Base-by-base conservation (phyloP, 768 basidiomycete genomes). In the Pisolithus tinctorius region DNA sequence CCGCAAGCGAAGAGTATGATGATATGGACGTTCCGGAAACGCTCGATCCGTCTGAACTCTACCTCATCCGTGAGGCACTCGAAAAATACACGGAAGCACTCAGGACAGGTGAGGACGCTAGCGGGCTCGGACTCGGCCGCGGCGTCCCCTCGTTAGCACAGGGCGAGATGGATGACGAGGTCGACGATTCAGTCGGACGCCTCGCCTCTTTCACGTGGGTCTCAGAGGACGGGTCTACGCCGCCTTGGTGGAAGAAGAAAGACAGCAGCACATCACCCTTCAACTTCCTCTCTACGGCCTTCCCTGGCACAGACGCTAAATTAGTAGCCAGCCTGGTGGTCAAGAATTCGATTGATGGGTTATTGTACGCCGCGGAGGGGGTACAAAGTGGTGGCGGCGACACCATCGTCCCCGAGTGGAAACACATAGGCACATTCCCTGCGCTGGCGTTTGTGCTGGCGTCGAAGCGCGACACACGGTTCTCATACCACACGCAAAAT, bases 401-500 rank as follows among this genome's bases (percentile, higher is more conserved):
- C 14, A n/a, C 30, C 27, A 17, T 47, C 58, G 51, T 70, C 76
- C 6, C 54, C 34, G 34, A 52, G 29, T 95, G 89, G 93, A 73
- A 60, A 47, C 95, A 99, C 65, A 69, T 70, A 4, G 75, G 82
- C n/a, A 97, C 95, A 0, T 93, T 82, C 66, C 83, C 88, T 17
- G 95, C 93, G 0, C 77, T 99, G 25, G 80, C 92, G 1, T 99
- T 97, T 63, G 95, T 99, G 38, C 74, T 99, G 46, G 92, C 92
- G 8, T 92, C 90, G 11, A 97, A 97, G 64, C 83, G 81, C 27
- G 92, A 97, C 65, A 83, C 88, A 1, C 82, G 91, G 17, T 93
- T 94, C 69, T 88, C 89, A 1, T 80, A 86, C 60, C 93, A 97
- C 61, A 66, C 76, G 0, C 67, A 68, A 1, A 65, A 72, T 40